Evolutionary conservation across 176 grass and related monocot genomes (phyloP), one percentile per base, ranked within the genome.

Genomic region (Phragmites australis): DNA sequence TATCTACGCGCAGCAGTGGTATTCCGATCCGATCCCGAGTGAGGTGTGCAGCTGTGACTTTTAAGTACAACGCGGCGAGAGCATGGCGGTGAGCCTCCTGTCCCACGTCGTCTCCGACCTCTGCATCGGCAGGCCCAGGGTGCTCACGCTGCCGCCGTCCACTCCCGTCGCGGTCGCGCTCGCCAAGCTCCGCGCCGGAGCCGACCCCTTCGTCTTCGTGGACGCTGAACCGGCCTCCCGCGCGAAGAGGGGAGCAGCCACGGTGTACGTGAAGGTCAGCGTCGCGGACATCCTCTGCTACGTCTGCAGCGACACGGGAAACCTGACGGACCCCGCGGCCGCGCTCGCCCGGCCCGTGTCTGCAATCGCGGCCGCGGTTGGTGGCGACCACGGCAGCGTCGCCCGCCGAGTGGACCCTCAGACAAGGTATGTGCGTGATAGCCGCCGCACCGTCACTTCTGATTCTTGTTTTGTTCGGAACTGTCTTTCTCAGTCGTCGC

Each of bases 91-190:
- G 18, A 83, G 21, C 59, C 76, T 94, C 30, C 68, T 90, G 11
- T 90, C 57, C 46, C 80, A 94, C 83, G 92, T 90, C 48, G 84
- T 90, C 71, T 92, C 92, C 60, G 94, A 97, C 54, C 88, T 97
- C 58, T 97, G 94, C 92, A 97, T 97, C 80, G 94, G 92, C 73
- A 97, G 88, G 82, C 94, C 90, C 70, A 68, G 73, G 52, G 82
- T 91, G 68, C 93, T 88, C 47, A 76, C 83, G 63, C 82, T 94
- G 12, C 92, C 77, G 19, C 78, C 76, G 37, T 89, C 90, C 26
- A 91, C 88, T 4, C 34, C 86, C 6, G 40, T 97, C 63, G 74
- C 79, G 5, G 88, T 83, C 15, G 88, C 74, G 9, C 79, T 97
- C 32, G 64, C 80, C 42, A 65, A 74, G 27, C 82, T 97, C 29